Evolutionary conservation across 495 filamentous ascomycete species (phyloP), one percentile per base, ranked within the genome.

Genomic region (Xylaria castorea): DNA sequence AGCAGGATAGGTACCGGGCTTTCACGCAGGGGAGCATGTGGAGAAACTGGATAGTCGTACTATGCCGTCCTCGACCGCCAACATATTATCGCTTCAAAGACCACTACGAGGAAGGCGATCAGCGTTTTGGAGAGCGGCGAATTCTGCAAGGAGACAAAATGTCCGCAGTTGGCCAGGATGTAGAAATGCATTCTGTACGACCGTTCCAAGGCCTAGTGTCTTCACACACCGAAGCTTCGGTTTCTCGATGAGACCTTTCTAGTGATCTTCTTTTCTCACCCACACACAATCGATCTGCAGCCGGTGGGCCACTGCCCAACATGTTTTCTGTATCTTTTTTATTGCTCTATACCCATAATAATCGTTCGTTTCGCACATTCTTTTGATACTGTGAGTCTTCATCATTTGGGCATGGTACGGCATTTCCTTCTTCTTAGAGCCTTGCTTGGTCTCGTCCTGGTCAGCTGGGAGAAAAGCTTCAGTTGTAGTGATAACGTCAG

Each of bases 71-170:
- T 42, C 87, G 96, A 32, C 92, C 94, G 30, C 95, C 96, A 50
- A 95, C 92, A 5, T 98, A 98, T 80, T 87, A 97, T 76, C 89
- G 92, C 73, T 96, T 98, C 84, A 98, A 97, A 83, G 78, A 84
- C 60, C 77, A 82, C 42, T 96, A 95, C 75, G 84, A 89, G 74
- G 87, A 91, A 71, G 96, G 95, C 7, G 96, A 99, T 79, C 93
- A 95, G 80, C 88, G 95, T 55, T 91, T 97, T 64, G 91, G 89
- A 25, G 74, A 72, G 60, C 75, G 73, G 18, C 73, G 76, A 36
- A 74, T 34, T 51, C 44, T 61, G 34, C 75, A 72, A 12, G 75
- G 38, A 66, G 58, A 62, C 18, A 71, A 65, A 32, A 42, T 57
- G 32, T 66, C 67, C 8, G 12, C 66, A 30, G 58, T 68, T 9